phyloP scores from a whole-genome alignment of 805 yeast genomes.

The Candida silvatica region DNA sequence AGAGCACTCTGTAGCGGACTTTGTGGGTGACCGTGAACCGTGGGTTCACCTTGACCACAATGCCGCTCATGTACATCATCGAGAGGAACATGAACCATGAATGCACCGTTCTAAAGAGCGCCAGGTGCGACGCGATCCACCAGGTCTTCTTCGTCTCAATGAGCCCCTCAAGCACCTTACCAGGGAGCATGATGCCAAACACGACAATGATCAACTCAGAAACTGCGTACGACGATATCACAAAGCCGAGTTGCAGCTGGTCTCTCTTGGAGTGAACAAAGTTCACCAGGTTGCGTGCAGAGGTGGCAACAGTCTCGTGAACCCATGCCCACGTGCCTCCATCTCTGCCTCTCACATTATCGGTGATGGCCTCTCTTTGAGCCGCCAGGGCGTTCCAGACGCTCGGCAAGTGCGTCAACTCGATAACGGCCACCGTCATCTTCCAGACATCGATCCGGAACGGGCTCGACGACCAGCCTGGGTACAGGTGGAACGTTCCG shows the following conservation, averaged over 20 bases:
- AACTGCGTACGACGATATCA: background rate
- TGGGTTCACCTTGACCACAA: background rate
- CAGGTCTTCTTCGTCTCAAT: no score
- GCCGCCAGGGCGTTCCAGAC: no score
- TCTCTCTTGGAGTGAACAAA: background rate
- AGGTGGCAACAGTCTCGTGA: no score
- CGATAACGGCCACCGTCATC: background rate
- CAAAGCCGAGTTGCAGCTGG: background rate
- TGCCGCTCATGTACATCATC: conserved; percentile 1
- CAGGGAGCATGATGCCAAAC: conserved; percentile 1
- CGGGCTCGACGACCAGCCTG: background rate
- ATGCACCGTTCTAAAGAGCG: no score
- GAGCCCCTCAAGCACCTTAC: no score
- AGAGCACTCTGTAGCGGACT: background rate
- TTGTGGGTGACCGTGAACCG: conserved; percentile 1
- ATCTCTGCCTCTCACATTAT: no score
- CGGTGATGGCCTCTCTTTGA: no score
- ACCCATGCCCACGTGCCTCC: no score
- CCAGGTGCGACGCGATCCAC: no score
- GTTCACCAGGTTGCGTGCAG: background rate
- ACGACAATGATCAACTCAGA: background rate
- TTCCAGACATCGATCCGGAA: conserved; percentile 1
- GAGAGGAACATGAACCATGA: conserved; percentile 1
- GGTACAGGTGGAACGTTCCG: background rate
- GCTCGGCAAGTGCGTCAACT: background rate